Percentiles rank a stretch among this genome's conserved stretches.
phyloP scores from a whole-genome alignment of 257 asterid species.

The Nicotiana sylvestris region DNA sequence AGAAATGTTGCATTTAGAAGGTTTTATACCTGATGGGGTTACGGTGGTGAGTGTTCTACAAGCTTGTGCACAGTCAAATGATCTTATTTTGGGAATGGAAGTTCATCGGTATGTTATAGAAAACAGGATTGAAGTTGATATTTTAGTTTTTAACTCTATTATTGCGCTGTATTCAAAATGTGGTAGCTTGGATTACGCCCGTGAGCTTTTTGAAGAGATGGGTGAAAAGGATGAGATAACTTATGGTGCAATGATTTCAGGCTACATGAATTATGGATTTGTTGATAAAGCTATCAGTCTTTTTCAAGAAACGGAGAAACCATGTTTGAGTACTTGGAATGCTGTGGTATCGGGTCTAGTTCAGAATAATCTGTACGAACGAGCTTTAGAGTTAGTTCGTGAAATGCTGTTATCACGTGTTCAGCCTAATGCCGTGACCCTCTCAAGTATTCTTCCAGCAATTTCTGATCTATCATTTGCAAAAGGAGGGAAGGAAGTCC shows the following conservation, averaged over 20 bases:
- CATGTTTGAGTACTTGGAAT: slow-evolving; percentile 74
- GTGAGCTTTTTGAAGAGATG: slow-evolving; percentile 72
- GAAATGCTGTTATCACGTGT: slow-evolving; percentile 54
- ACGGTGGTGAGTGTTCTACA: slow-evolving; percentile 64
- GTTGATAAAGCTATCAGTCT: slow-evolving; percentile 53
- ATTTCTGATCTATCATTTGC: slow-evolving; percentile 51
- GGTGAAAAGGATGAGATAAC: slow-evolving; percentile 67
- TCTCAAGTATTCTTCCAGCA: slow-evolving; percentile 73
- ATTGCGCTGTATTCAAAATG: slow-evolving; percentile 70
- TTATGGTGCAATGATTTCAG: slow-evolving; percentile 69
- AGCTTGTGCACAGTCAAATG: slow-evolving; percentile 76
- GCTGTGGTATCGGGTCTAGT: slow-evolving; percentile 72
- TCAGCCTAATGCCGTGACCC: slow-evolving; percentile 59
- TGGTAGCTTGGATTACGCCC: slow-evolving; percentile 77
- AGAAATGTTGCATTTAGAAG: slow-evolving; percentile 44
- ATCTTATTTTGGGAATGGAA: slow-evolving; percentile 68
- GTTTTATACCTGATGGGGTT: slow-evolving; percentile 50
- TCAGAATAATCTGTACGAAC: slow-evolving; percentile 56
- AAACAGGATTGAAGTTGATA: slow-evolving; percentile 51
- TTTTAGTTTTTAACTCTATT: slow-evolving; percentile 60
- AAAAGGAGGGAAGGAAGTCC: slow-evolving; percentile 66
- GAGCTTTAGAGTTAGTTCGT: slow-evolving; percentile 41
- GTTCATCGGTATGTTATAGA: slow-evolving; percentile 59
- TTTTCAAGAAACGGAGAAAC: slow-evolving; percentile 46
- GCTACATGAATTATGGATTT: slow-evolving; percentile 78